phyloP scores from a whole-genome alignment of 768 basidiomycete species.

The Russula virescens region DNA sequence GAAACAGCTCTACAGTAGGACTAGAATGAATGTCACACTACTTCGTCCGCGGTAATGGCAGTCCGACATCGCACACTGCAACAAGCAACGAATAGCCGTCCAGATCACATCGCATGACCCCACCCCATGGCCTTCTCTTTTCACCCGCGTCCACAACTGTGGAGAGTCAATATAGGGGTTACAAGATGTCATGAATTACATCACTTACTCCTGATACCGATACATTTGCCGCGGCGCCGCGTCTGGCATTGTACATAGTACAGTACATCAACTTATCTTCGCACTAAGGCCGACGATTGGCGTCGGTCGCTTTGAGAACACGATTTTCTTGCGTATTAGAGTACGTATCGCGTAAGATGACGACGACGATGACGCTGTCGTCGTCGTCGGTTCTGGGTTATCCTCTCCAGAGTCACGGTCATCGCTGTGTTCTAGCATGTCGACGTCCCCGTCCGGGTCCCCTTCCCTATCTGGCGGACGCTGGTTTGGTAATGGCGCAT shows the following conservation, averaged over 20 bases:
- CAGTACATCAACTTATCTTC: neutral
- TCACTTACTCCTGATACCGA: too few relatives aligned
- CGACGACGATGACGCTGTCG: constrained; percentile 26
- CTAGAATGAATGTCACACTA: too few relatives aligned
- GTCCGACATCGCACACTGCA: too few relatives aligned
- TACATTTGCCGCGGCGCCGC: neutral
- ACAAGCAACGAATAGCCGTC: too few relatives aligned
- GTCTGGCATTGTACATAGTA: neutral
- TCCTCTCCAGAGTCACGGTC: constrained; percentile 13
- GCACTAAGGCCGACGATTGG: constrained; percentile 43
- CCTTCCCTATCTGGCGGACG: neutral
- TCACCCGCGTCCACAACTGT: too few relatives aligned
- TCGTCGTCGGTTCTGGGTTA: constrained; percentile 7
- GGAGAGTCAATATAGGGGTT: too few relatives aligned
- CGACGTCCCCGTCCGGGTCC: constrained; percentile 7
- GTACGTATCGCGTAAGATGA: constrained; percentile 42
- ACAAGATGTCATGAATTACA: too few relatives aligned
- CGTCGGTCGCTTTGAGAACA: constrained; percentile 81
- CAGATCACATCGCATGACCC: too few relatives aligned
- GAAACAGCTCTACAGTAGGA: too few relatives aligned
- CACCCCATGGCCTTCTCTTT: too few relatives aligned
- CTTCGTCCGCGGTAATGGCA: too few relatives aligned
- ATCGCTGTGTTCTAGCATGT: constrained; percentile 26
- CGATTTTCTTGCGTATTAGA: constrained; percentile 73
- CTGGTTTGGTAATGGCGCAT: constrained; percentile 20